A percentile compares a stretch with the other conserved stretches of the same genome.
These are phyloP conservation scores for Vicia faba DNA, from an alignment of 306 rosid genomes.

Conservation along the genomic window DNA sequence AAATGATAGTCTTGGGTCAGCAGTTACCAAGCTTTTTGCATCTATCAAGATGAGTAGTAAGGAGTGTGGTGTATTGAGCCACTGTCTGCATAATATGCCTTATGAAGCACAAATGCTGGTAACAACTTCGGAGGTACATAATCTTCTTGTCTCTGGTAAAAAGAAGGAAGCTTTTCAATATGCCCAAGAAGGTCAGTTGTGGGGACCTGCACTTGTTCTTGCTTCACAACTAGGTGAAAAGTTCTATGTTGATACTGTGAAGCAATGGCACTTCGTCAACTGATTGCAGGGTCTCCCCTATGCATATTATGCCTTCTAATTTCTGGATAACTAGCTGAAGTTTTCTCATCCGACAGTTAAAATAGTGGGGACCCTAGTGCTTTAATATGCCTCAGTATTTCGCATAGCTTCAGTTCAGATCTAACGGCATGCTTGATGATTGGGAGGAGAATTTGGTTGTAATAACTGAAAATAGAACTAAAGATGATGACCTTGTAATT, in stretches of 20 bases:
- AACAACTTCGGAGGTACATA: conserved; percentile 90
- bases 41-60: conserved; percentile 54
- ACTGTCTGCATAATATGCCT: conserved; percentile 75
- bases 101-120: conserved; percentile 86
- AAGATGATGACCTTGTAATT: conserved; percentile 90
- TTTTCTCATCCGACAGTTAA: conserved; percentile 57
- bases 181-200: conserved; percentile 94
- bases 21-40: conserved; percentile 85
- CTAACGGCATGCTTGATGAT: conserved; percentile 73
- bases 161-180: conserved; percentile 84
- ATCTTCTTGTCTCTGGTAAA: conserved; percentile 83
- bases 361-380: conserved; percentile 40
- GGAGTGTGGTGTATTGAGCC: conserved; percentile 59
- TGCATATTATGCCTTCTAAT: conserved; percentile 91
- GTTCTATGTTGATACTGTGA: conserved; percentile 87
- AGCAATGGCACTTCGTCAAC: conserved; percentile 83
- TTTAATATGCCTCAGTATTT: conserved; percentile 50
- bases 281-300: conserved; percentile 87
- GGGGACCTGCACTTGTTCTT: conserved; percentile 99
- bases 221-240: conserved; percentile 93
- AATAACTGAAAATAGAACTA: conserved; percentile 93
- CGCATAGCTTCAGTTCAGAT: conserved; percentile 55
- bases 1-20: conserved; percentile 74
- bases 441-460: conserved; percentile 98
- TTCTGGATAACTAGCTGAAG: conserved; percentile 96